phyloP scores from a whole-genome alignment of 2,329 filamentous ascomycete genomes.

The Grosmannia clavigera region DNA sequence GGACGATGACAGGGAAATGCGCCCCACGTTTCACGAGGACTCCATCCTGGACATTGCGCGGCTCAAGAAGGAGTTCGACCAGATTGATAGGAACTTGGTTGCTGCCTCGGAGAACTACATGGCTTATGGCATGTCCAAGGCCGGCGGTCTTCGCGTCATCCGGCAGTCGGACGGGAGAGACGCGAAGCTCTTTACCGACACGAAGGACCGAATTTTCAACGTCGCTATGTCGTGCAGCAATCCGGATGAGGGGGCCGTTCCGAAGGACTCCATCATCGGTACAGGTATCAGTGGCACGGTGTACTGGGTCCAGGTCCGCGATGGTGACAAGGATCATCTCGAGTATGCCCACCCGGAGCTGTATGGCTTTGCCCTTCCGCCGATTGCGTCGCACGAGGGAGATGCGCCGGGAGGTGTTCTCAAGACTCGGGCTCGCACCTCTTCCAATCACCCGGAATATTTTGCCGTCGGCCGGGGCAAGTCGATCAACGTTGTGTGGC shows the following conservation, averaged over 20 bases:
- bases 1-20: conserved; percentile 39
- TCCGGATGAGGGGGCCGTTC: conserved; percentile 37
- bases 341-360: conserved; percentile 69
- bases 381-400: conserved; percentile 73
- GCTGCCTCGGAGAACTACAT: conserved; percentile 86
- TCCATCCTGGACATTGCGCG: conserved; percentile 85
- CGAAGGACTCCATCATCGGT: conserved; percentile 73
- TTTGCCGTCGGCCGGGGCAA: conserved; percentile 95
- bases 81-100: conserved; percentile 86
- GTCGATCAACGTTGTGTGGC: conserved; percentile 82
- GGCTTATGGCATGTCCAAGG: conserved; percentile 86
- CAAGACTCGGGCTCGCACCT: conserved; percentile 89
- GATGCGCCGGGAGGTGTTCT: conserved; percentile 84
- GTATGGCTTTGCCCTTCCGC: conserved; percentile 80
- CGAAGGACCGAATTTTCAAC: conserved; percentile 90
- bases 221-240: conserved; percentile 67
- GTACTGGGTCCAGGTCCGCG: conserved; percentile 82
- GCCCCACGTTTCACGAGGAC: conserved; percentile 60
- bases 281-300: conserved; percentile 91
- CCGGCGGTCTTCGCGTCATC: conserved; percentile 84
- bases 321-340: conserved; percentile 65
- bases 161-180: conserved; percentile 87
- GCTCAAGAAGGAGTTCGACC: conserved; percentile 95
- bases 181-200: conserved; percentile 82
- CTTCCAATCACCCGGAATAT: conserved; percentile 78